Evolutionary conservation across 139 green algal species (phyloP), one percentile per base, ranked within the genome.

Genomic region (Desmodesmus armatus): DNA sequence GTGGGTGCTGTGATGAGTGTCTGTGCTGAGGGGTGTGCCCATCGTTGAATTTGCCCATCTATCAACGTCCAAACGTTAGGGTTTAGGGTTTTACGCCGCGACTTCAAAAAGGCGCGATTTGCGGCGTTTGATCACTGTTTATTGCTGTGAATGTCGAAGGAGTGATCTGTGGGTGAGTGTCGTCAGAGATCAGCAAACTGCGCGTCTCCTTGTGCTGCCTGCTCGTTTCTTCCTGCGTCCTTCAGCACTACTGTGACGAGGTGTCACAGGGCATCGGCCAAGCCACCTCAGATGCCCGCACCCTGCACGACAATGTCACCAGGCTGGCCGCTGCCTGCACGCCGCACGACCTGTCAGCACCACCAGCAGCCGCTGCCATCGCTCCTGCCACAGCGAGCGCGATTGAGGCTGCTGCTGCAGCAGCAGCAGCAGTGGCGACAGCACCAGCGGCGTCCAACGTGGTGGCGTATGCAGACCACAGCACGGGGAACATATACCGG

Each of bases 161-260:
- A 7, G 47, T 55, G 7, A 13, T 13, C 13, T 13, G 9, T 55
- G 47, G 7, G 7, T 55, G 47, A 55, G 47, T 55, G 9, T 55
- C 13, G 47, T 55, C 47, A 13, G 47, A 55, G 13, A 55, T 55
- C n/a, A n/a, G n/a, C n/a, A n/a, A n/a, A n/a, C n/a, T n/a, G n/a
- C n/a, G n/a, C n/a, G 47, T 7, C 13, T 55, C 13, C 47, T 13
- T 55, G 47, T 13, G 13, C 47, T 55, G 13, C 47, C 7, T 21
- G 47, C 47, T 55, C 47, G 13, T 13, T 55, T 13, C 13, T 55
- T 41, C 17, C 65, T 44, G 65, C 65, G 4, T 31, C 13, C 5
- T 69, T 3, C 73, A 80, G 73, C 41, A 11, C 3, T 82, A 82
- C 37, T 82, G 76, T 60, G 76, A 82, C 43, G 76, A 82, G 55